These are phyloP conservation scores for Phialophora macrospora DNA, from an alignment of 2,329 filamentous ascomycete genomes.

Conservation along the genomic window DNA sequence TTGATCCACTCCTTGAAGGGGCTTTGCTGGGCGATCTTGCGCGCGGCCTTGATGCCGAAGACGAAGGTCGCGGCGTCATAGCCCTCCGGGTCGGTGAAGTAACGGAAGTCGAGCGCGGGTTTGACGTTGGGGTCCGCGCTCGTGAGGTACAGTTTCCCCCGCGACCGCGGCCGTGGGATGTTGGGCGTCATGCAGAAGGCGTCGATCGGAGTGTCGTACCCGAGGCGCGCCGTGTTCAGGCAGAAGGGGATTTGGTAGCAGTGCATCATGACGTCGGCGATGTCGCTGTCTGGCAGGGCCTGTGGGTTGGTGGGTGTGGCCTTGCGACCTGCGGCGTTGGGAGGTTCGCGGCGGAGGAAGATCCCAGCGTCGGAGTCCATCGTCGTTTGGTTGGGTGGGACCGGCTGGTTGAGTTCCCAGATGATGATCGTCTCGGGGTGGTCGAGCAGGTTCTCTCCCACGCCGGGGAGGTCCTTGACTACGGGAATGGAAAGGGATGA, in stretches of 20 bases:
- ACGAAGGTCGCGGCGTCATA: slow-evolving; percentile 84
- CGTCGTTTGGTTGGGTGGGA: slow-evolving; percentile 78
- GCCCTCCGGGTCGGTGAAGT: slow-evolving; percentile 84
- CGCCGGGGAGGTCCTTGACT: slow-evolving; percentile 64
- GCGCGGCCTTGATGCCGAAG: slow-evolving; percentile 75
- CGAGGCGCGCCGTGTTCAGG: slow-evolving; percentile 80
- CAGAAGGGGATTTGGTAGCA: slow-evolving; percentile 95
- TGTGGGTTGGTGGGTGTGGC: slow-evolving; percentile 49
- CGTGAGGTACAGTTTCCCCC: slow-evolving; percentile 77
- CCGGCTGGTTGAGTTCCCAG: slow-evolving; percentile 80
- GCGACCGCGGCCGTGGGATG: slow-evolving; percentile 80
- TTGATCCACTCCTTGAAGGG: slow-evolving; percentile 85
- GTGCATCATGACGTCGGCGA: slow-evolving; percentile 92
- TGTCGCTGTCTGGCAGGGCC: slow-evolving; percentile 68
- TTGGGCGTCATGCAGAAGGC: slow-evolving; percentile 95
- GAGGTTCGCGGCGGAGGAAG: slow-evolving; percentile 78
- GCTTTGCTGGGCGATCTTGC: slow-evolving; percentile 72
- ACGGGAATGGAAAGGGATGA: slow-evolving; percentile 61
- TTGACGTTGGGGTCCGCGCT: slow-evolving; percentile 76
- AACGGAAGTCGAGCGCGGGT: slow-evolving; percentile 83
- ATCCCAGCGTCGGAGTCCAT: slow-evolving; percentile 91
- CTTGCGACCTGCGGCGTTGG: slow-evolving; percentile 67
- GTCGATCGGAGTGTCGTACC: slow-evolving; percentile 72
- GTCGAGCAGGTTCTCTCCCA: slow-evolving; percentile 68
- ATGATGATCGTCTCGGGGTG: slow-evolving; percentile 70